These are phyloP conservation scores for Rhizoclosmatium globosum DNA, from an alignment of 192 early-diverging fungal genomes.

Conservation along the genomic window DNA sequence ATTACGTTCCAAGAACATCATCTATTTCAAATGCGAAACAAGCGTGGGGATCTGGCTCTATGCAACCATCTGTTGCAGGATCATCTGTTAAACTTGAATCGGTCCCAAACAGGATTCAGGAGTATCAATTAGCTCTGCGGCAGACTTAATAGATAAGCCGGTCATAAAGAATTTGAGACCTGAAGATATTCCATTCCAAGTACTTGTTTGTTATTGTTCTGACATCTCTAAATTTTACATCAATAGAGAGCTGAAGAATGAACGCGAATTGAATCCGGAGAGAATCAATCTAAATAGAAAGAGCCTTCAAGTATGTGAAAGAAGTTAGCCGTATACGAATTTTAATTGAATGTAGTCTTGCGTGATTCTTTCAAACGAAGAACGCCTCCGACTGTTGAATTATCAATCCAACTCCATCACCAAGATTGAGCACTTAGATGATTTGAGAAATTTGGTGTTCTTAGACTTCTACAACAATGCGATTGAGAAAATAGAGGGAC, in stretches of 20 bases:
- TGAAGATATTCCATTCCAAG: neutral
- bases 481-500: conserved; percentile 44
- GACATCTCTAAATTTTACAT: neutral
- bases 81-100: no score
- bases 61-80: no score
- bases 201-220: neutral
- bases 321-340: neutral
- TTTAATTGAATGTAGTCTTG: conserved; percentile 21
- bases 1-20: no score
- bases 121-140: neutral
- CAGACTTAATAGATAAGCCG: neutral
- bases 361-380: conserved; percentile 42
- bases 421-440: conserved; percentile 50
- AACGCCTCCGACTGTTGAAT: conserved; percentile 54
- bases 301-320: conserved; percentile 39
- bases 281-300: conserved; percentile 47
- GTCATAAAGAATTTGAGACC: neutral
- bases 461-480: conserved; percentile 64
- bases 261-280: conserved; percentile 37
- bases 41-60: no score
- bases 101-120: neutral
- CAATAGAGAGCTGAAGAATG: conserved; percentile 22
- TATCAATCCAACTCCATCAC: conserved; percentile 62
- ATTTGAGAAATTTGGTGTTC: conserved; percentile 56
- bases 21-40: no score